Conservation (phyloP, 208 protist genomes). For the Acanthamoeba castellanii region DNA sequence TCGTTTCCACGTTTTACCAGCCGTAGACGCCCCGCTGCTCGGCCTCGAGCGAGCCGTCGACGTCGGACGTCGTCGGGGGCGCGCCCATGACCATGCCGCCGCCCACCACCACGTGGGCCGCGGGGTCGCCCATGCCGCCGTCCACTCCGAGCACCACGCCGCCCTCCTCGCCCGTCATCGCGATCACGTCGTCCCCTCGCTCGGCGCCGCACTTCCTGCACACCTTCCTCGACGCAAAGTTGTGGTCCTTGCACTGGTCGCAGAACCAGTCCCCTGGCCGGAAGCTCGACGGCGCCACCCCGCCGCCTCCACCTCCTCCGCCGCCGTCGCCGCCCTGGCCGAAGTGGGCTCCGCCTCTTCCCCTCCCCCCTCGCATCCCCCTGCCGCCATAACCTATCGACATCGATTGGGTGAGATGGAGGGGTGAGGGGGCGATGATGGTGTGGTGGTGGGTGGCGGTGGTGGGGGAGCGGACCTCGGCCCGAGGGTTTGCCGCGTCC, state of each 20-base stretch:
- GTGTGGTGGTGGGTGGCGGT: no score
- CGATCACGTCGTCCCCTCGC: background rate
- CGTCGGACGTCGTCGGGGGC: background rate
- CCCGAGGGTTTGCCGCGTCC: slow-evolving; percentile 30
- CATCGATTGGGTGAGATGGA: no score
- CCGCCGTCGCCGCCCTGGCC: background rate
- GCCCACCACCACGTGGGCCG: no score
- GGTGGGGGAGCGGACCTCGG: background rate
- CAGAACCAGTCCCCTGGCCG: slow-evolving; percentile 72
- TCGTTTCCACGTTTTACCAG: background rate
- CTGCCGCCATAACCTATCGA: background rate
- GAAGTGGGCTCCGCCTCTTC: background rate
- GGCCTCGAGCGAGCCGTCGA: background rate
- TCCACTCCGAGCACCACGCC: slow-evolving; percentile 3
- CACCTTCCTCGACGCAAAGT: slow-evolving; percentile 68
- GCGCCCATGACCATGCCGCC: background rate
- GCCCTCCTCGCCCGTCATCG: slow-evolving; percentile 37
- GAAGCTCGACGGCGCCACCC: background rate
- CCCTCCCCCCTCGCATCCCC: slow-evolving; percentile 23
- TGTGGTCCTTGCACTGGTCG: slow-evolving; percentile 56
- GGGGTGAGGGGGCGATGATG: background rate
- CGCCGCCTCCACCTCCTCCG: no score
- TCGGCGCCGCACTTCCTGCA: slow-evolving; percentile 51
- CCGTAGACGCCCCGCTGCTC: background rate
- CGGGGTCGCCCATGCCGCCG: slow-evolving; percentile 11